Conservation (phyloP, 768 basidiomycete species). For the Russula ochroleuca region DNA sequence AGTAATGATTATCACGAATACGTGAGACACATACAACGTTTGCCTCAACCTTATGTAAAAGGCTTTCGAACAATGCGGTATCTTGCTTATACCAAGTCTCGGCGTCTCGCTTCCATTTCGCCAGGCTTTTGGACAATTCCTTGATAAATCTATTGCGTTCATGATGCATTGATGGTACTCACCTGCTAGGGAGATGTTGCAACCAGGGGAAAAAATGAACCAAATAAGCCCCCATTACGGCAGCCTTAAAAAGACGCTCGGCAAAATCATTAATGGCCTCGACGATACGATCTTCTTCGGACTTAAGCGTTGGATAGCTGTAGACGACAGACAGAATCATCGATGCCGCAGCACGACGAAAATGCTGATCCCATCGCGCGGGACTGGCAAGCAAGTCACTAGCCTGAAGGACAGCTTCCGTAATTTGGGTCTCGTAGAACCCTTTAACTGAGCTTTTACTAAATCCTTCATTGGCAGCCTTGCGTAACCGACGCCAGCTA, state of each 20-base stretch:
- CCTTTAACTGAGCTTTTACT: neutral
- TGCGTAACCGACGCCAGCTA: neutral
- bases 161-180: neutral
- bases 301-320: neutral
- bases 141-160: neutral
- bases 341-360: neutral
- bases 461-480: neutral
- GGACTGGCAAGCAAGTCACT: neutral
- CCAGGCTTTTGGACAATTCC: neutral
- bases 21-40: neutral
- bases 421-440: neutral
- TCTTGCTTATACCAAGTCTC: neutral
- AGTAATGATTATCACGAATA: neutral
- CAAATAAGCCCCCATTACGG: neutral
- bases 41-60: neutral
- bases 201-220: conserved; percentile 5
- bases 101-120: neutral
- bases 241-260: neutral
- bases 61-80: neutral
- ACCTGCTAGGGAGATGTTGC: conserved; percentile 1
- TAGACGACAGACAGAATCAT: neutral
- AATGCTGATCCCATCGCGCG: neutral
- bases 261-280: neutral
- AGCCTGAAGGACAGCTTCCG: neutral
- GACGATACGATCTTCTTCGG: neutral